Evolutionary conservation across 805 yeast genomes (phyloP), one percentile per base, ranked within the genome.

Genomic region (Saccharomycopsis microspora): DNA sequence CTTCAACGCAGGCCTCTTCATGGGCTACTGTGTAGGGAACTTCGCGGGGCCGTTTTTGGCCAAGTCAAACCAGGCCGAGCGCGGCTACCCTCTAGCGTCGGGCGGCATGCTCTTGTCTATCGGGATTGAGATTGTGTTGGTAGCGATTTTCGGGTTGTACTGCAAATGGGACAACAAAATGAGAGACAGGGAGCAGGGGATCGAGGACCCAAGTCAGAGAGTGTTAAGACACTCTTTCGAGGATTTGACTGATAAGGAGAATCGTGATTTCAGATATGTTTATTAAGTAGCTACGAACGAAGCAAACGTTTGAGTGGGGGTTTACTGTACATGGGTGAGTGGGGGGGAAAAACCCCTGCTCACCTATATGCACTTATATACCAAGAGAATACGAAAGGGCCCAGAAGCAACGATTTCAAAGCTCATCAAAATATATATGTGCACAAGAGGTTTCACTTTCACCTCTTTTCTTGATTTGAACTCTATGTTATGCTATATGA

Each of bases 231-330:
- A 66, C 54, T 69, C 74, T 55, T 74, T 74, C 59, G 61, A 68
- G 55, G 87, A 80, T 59, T 56, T 73, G 55, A 79, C 85, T 0
- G 85, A 80, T 57, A 63, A 68, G 9, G 74, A 79, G 56, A 80
- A 80, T 54, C 67, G 65, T 45, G 68, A 66, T 53, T 80, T 80
- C 60, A 70, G 84, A 57, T 80, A 80, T 57, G 61, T 70, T 5
- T 71, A 67, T 52, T 74, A 58, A 37, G 8, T 36, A 35, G 11
- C 37, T 10, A 34, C 37, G 19, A 19, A 19, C 19, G 19, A 19
- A 19, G 19, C 19, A 19, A 19, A 19, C 19, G 19, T 19, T 19
- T 19, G 19, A 19, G 19, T 19, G 19, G 19, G 19, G 19, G 19
- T n/a, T n/a, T n/a, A n/a, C n/a, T n/a, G n/a, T n/a, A n/a, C n/a